Conservation (phyloP, 2,329 filamentous ascomycete species). For the Pyrenochaeta sp. region DNA sequence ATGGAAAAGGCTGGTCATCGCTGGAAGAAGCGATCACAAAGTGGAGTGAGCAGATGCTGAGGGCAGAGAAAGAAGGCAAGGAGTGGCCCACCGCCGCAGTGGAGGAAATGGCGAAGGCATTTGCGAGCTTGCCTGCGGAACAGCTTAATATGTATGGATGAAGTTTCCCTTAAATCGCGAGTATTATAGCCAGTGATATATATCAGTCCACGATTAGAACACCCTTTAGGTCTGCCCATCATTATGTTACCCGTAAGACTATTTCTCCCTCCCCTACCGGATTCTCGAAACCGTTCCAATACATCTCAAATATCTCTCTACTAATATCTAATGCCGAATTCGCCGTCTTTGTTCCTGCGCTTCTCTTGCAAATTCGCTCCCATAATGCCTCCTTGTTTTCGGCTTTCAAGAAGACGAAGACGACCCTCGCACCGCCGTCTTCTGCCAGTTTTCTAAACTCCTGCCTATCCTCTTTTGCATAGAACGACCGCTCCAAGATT, state of each 20-base stretch:
- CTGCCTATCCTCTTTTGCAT: constrained; percentile 17
- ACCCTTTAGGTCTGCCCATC: too few relatives aligned
- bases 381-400: constrained; percentile 14
- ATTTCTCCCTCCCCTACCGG: constrained; percentile 14
- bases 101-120: not conserved
- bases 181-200: not conserved
- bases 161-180: not conserved
- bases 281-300: constrained; percentile 20
- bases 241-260: constrained; percentile 8
- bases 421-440: constrained; percentile 9
- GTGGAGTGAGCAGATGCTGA: constrained; percentile 10
- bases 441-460: constrained; percentile 11
- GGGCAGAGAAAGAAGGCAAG: constrained; percentile 12
- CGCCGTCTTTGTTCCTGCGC: constrained; percentile 7
- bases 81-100: not conserved
- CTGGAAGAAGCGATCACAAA: constrained; percentile 20
- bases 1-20: constrained; percentile 13
- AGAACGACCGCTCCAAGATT: constrained; percentile 19
- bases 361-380: constrained; percentile 15
- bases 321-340: constrained; percentile 17
- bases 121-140: not conserved
- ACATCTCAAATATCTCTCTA: constrained; percentile 16
- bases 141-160: not conserved
- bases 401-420: constrained; percentile 16
- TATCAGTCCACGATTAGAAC: not conserved